These are phyloP conservation scores for Crotalaria pallida DNA, from an alignment of 306 rosid species.

Conservation along the genomic window DNA sequence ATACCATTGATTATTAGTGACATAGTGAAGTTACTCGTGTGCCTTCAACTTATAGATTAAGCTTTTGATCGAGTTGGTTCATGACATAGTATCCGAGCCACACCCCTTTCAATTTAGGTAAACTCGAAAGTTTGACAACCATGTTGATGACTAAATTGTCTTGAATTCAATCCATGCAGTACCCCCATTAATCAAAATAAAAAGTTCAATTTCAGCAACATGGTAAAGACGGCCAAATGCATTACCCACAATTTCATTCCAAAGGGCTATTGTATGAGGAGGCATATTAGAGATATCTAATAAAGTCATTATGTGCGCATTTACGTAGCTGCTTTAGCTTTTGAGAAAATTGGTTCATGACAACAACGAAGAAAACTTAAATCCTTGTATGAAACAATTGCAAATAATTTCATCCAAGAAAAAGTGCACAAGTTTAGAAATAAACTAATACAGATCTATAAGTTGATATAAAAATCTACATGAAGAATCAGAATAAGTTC, in stretches of 20 bases:
- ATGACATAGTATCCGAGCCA: background rate
- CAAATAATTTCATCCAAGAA: background rate
- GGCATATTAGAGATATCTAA: no score
- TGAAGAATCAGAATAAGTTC: background rate
- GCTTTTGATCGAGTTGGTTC: background rate
- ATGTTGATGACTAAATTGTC: background rate
- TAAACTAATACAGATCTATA: background rate
- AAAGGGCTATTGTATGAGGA: background rate
- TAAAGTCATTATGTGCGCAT: background rate
- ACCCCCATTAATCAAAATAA: background rate
- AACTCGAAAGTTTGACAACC: no score
- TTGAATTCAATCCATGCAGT: background rate
- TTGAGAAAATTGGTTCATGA: no score
- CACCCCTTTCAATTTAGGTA: no score
- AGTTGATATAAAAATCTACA: background rate
- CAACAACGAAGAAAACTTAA: background rate
- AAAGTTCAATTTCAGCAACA: background rate
- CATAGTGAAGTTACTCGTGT: background rate
- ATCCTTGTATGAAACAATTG: background rate
- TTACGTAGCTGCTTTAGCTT: background rate
- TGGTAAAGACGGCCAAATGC: background rate
- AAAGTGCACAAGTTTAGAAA: background rate
- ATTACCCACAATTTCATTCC: background rate
- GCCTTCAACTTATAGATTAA: background rate
- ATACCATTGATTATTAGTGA: background rate